Conservation (phyloP, 2,329 filamentous ascomycete species). For the Magnaporthiopsis poae region DNA sequence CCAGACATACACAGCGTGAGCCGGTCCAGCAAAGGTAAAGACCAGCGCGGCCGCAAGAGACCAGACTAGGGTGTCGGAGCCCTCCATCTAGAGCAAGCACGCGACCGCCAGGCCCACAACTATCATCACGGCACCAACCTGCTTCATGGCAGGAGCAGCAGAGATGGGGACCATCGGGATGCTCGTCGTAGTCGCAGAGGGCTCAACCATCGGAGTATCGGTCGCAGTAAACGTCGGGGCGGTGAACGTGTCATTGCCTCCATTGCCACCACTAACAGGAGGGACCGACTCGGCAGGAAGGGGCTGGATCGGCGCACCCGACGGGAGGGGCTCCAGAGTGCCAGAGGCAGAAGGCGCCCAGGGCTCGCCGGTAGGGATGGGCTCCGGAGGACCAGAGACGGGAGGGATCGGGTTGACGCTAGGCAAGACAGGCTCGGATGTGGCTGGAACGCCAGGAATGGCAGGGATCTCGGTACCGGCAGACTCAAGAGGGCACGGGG, state of each 20-base stretch:
- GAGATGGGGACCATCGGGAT: conserved; percentile 14
- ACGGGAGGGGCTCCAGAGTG: background rate
- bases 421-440: conserved; percentile 3
- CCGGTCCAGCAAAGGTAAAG: background rate
- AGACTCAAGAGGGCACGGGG: background rate
- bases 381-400: conserved; percentile 12
- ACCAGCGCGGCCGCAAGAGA: background rate
- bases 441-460: background rate
- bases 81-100: conserved; percentile 29
- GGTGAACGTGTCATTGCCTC: conserved; percentile 8
- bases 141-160: conserved; percentile 20
- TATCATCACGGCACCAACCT: conserved; percentile 25
- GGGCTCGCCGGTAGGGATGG: conserved; percentile 3
- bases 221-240: conserved; percentile 4
- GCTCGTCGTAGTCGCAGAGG: background rate
- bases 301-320: background rate
- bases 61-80: background rate
- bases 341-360: conserved; percentile 4
- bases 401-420: conserved; percentile 11
- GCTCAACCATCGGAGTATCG: background rate
- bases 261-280: conserved; percentile 4
- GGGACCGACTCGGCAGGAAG: background rate
- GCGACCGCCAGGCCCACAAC: conserved; percentile 29
- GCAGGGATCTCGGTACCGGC: background rate
- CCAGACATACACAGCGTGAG: background rate